Base-by-base conservation (phyloP, 148 eudicot species). In the Silene uniflora region DNA sequence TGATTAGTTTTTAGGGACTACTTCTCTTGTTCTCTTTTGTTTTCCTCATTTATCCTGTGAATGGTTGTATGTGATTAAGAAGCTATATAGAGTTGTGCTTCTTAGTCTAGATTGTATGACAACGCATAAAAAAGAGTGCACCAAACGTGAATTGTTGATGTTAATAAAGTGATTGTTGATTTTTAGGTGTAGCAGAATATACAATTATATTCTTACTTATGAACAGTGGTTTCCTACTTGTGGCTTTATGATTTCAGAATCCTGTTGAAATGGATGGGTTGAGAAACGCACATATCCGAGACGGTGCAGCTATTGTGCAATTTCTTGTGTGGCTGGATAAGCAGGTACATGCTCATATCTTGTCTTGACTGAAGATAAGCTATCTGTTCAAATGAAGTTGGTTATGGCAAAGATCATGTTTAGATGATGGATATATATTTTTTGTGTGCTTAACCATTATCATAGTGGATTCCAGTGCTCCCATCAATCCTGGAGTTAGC, bases 241-340 rank as follows among this genome's bases (percentile, higher is more conserved):
- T 46, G 62, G 21, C 24, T 68, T 35, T 44, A 54, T 64, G 71
- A 59, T 75, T 83, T 69, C 80, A 95, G 98, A 95, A 95, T 84
- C 86, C 96, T 64, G 96, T 86, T 67, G 98, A 95, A 89, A 81
- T 89, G 87, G 88, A 89, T 63, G 97, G 98, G 61, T 76, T 95
- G 78, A 95, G 83, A 84, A 89, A 87, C 14, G 86, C 87, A 10
- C 98, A 95, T 79, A 81, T 95, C 67, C 92, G 98, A 71, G 98
- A 95, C 85, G 98, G 98, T 82, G 93, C 93, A 60, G 97, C 98
- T 86, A 87, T 95, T 77, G 96, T 95, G 83, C 98, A 95, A 73
- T 95, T 82, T 84, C 91, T 92, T 86, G 91, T 87, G 69, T 95
- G 98, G 98, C 90, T 95, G 62, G 98, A 95, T 86, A 88, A 89